Evolutionary conservation across 2,329 filamentous ascomycete genomes (phyloP).

Genomic region (Penicillium sclerotigenum): DNA sequence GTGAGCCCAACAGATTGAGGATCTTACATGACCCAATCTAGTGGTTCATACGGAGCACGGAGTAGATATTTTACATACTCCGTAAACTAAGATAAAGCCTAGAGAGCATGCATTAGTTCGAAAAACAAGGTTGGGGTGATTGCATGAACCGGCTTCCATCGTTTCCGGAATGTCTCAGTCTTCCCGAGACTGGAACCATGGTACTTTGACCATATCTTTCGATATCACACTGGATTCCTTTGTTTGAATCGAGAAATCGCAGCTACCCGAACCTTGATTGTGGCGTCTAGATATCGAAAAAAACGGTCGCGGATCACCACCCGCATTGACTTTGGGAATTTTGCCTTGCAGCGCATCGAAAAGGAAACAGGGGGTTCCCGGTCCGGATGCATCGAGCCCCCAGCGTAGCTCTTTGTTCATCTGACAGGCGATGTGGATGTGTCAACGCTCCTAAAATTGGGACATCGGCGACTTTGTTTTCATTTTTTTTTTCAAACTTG

Average conservation of each 20-base stretch:
- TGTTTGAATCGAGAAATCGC: neutral
- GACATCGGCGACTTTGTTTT: neutral
- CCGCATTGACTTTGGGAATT: conserved; percentile 5
- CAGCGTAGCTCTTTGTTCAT: conserved; percentile 4
- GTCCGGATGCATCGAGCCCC: neutral
- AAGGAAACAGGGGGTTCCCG: neutral
- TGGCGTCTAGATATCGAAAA: neutral
- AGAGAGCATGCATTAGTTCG: conserved; percentile 28
- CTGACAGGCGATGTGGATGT: conserved; percentile 3
- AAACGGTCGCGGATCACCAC: conserved; percentile 5
- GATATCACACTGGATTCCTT: neutral
- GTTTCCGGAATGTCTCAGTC: conserved; percentile 10
- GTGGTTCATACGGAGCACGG: conserved; percentile 6
- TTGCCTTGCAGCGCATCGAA: conserved; percentile 12
- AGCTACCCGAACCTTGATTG: neutral
- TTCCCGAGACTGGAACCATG: conserved; percentile 1
- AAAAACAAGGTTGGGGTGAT: conserved; percentile 23
- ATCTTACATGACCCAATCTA: conserved; percentile 8
- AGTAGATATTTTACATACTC: neutral
- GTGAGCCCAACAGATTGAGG: neutral
- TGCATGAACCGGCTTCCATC: conserved; percentile 26
- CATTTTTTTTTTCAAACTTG: neutral
- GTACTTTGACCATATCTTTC: neutral
- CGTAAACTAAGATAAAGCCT: conserved; percentile 5
- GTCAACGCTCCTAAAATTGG: conserved; percentile 5